Base-by-base conservation (phyloP, 352 stramenopile genomes). In the Aphanomyces astaci region DNA sequence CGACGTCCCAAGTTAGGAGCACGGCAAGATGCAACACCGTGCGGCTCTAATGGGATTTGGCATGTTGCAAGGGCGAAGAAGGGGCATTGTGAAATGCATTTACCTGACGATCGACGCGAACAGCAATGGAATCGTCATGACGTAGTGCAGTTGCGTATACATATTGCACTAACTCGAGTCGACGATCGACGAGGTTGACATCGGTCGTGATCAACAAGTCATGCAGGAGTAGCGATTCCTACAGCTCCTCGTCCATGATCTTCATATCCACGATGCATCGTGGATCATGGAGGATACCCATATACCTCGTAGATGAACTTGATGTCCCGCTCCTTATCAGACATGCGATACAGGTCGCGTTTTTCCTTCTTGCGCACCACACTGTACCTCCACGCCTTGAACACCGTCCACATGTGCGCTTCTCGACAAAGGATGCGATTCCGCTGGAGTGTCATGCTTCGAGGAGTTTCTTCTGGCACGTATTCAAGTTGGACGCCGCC, bases 21-120 rank as follows among this genome's bases (percentile, higher is more conserved):
- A 68, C 62, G 24, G 62, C 62, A 28, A 51, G 22, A 49, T 68
- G 62, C 39, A 68, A 28, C 30, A 68, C 25, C 24, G 62, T 68
- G 27, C 62, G 30, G 7, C n/a, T 17, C 62, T 68, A 36, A 10
- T 3, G 11, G 30, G 25, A 30, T 22, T 33, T 36, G 51, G 9
- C 45, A 53, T 53, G 9, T 15, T 43, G 36, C 36, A 9, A 53
- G 7, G 45, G 22, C 9, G 9, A 53, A n/a, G 22, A 9, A 9
- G 22, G 4, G 19, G 19, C 4, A 25, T 1, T 19, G 15, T 53
- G 11, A n/a, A 36, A 5, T 31, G 2, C 30, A 13, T 11, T 22
- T 63, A 63, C 54, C 30, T 63, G 54, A 10, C 54, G 54, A 27
- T 63, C 54, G 54, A 63, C 7, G 10, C 54, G 10, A 1, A 19